Evolutionary conservation across 1,284 basidiomycete genomes (phyloP).

Genomic region (Ustilago nuda): DNA sequence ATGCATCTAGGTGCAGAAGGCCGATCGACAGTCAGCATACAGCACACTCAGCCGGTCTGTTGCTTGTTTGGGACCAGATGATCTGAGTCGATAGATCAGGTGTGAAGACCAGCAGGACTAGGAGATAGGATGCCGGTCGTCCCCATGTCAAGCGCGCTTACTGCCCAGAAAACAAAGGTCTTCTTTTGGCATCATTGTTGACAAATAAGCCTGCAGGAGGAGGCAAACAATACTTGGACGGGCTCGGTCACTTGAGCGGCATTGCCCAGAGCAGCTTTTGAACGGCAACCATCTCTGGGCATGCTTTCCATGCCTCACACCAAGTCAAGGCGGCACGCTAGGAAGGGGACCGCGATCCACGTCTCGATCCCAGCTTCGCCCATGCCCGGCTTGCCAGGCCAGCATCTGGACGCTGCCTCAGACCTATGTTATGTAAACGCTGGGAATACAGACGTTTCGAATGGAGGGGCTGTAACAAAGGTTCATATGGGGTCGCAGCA

Average conservation of each 20-base stretch:
- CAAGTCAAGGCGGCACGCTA: neutral
- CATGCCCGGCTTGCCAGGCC: neutral
- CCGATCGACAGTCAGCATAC: neutral
- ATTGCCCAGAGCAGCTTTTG: neutral
- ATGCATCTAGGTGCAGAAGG: slow-evolving; percentile 7
- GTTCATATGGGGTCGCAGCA: slow-evolving; percentile 1
- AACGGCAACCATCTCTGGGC: too few species aligned
- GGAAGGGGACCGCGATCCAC: neutral
- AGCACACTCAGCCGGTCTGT: neutral
- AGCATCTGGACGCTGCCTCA: neutral
- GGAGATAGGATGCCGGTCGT: neutral
- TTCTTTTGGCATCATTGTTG: neutral
- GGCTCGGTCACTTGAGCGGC: neutral
- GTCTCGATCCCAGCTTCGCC: neutral
- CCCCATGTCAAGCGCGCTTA: neutral
- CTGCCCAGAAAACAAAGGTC: neutral
- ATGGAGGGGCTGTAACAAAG: neutral
- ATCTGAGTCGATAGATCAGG: neutral
- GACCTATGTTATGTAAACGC: neutral
- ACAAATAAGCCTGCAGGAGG: neutral
- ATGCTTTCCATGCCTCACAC: too few species aligned
- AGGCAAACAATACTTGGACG: neutral
- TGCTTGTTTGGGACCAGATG: neutral
- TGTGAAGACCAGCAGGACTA: neutral
- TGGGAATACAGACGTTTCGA: neutral